Evolutionary conservation across 2,329 filamentous ascomycete species (phyloP).

Genomic region (Fusarium sp.): DNA sequence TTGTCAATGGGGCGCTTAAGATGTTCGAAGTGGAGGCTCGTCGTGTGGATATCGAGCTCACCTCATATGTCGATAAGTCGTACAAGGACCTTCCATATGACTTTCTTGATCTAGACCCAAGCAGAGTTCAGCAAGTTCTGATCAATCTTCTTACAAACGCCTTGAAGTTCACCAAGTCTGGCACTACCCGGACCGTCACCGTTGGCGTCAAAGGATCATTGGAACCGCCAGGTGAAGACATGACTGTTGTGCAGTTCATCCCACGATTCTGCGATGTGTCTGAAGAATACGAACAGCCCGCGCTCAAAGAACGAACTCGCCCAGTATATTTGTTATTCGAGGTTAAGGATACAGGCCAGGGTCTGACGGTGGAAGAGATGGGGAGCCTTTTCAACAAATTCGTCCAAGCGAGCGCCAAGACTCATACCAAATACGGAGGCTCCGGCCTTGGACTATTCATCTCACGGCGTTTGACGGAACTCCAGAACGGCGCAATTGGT

Average conservation of each 20-base stretch:
- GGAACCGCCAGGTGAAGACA: slow-evolving; percentile 55
- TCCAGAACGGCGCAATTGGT: slow-evolving; percentile 85
- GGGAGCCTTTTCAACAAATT: slow-evolving; percentile 83
- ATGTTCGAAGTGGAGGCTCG: slow-evolving; percentile 84
- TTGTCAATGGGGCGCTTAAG: slow-evolving; percentile 76
- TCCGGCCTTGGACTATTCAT: slow-evolving; percentile 85
- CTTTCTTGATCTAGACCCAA: slow-evolving; percentile 79
- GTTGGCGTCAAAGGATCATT: slow-evolving; percentile 62
- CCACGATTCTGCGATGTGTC: slow-evolving; percentile 65
- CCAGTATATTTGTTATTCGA: slow-evolving; percentile 77
- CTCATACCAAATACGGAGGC: slow-evolving; percentile 83
- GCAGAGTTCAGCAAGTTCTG: slow-evolving; percentile 80
- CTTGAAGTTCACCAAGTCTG: slow-evolving; percentile 82
- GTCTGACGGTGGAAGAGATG: slow-evolving; percentile 78
- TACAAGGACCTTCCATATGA: slow-evolving; percentile 70
- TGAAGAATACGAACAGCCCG: slow-evolving; percentile 55
- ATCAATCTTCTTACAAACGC: slow-evolving; percentile 87
- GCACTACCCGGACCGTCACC: slow-evolving; percentile 68
- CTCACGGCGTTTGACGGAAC: slow-evolving; percentile 80
- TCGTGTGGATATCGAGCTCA: slow-evolving; percentile 75
- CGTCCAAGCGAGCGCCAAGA: slow-evolving; percentile 80
- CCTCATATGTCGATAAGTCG: slow-evolving; percentile 72
- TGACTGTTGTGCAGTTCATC: slow-evolving; percentile 71
- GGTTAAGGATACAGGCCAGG: slow-evolving; percentile 82
- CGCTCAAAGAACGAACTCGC: slow-evolving; percentile 54